A percentile compares a stretch with the other conserved stretches of the same genome.
These are phyloP conservation scores for Pichia sp. DNA, from an alignment of 1,139 yeast genomes.

Conservation along the genomic window DNA sequence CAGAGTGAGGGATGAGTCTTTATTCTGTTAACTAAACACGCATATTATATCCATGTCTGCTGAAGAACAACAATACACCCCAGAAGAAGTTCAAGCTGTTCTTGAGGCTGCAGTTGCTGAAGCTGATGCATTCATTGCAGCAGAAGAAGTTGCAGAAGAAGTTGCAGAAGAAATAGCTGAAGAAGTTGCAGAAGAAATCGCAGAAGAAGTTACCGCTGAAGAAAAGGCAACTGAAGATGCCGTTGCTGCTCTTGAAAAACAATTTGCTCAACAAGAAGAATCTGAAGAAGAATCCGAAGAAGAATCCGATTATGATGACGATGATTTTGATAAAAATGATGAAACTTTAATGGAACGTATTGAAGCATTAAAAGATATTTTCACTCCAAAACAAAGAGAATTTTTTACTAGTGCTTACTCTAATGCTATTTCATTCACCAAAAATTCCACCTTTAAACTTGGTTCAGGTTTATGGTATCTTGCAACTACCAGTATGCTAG, in stretches of 20 bases:
- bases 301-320: slow-evolving; percentile 32
- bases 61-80: slow-evolving; percentile 3
- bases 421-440: slow-evolving; percentile 9
- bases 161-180: slow-evolving; percentile 8
- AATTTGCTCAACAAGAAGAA: slow-evolving; percentile 10
- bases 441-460: slow-evolving; percentile 44
- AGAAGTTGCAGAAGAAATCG: slow-evolving; percentile 5
- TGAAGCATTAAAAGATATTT: slow-evolving; percentile 82
- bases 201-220: slow-evolving; percentile 9
- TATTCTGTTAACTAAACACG: too few species aligned
- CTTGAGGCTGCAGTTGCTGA: slow-evolving; percentile 5
- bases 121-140: slow-evolving; percentile 4
- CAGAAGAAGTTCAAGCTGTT: slow-evolving; percentile 12
- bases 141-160: slow-evolving; percentile 8
- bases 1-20: too few species aligned
- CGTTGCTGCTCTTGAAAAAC: slow-evolving; percentile 9
- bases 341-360: slow-evolving; percentile 86
- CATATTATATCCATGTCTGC: slow-evolving; percentile 1
- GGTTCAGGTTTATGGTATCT: slow-evolving; percentile 81
- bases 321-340: slow-evolving; percentile 69
- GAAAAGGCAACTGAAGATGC: slow-evolving; percentile 13
- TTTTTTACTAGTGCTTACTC: slow-evolving; percentile 27
- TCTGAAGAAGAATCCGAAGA: slow-evolving; percentile 17
- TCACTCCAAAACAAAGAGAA: slow-evolving; percentile 82
- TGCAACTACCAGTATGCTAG: slow-evolving; percentile 73